phyloP scores from a whole-genome alignment of 306 rosid genomes.

The Castanea mollissima region DNA sequence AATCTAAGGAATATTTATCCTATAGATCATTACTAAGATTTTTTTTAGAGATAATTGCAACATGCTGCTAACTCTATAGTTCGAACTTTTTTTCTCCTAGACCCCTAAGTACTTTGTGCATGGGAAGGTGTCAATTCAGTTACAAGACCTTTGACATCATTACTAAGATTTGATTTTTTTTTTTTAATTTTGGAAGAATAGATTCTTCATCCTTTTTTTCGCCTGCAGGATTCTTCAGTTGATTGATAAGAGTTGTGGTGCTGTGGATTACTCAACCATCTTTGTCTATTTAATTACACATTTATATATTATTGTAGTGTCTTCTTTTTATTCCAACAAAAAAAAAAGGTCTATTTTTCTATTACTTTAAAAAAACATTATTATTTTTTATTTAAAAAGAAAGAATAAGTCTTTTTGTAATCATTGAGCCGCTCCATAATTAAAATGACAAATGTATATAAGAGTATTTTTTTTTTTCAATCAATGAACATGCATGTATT shows the following conservation, averaged over 20 bases:
- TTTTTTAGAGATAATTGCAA: background rate
- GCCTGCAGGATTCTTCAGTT: background rate
- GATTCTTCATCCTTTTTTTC: background rate
- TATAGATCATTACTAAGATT: background rate
- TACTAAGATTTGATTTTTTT: background rate
- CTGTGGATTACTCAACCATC: background rate
- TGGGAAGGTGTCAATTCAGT: too few relatives aligned
- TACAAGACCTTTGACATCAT: too few relatives aligned
- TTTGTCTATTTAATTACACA: background rate
- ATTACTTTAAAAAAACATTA: background rate
- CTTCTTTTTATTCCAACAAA: background rate
- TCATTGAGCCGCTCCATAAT: background rate
- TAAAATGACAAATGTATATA: background rate
- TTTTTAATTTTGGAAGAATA: background rate
- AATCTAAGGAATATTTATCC: background rate
- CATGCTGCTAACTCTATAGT: too few relatives aligned
- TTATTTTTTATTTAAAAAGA: background rate
- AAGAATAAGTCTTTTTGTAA: background rate
- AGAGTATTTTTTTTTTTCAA: too few relatives aligned
- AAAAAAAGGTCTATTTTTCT: too few relatives aligned
- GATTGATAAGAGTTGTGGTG: background rate
- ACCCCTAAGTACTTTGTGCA: too few relatives aligned
- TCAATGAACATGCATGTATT: too few relatives aligned
- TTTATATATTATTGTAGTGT: background rate
- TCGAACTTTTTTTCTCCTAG: too few relatives aligned